Base-by-base conservation (phyloP, 106 monocot species). In the Alisma plantagoaquatica region DNA sequence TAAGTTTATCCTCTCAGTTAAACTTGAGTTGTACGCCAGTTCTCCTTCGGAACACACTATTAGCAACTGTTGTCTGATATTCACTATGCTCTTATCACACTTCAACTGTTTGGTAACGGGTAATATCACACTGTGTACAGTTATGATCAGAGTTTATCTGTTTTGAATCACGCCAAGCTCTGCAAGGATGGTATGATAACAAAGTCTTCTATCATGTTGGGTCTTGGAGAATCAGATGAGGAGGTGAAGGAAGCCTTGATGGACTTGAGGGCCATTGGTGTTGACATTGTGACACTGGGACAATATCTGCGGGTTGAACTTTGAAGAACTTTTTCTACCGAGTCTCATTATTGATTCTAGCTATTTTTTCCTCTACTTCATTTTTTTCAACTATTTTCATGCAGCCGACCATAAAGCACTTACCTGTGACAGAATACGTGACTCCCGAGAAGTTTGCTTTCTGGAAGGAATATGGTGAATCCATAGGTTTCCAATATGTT, bases 391-490 rank as follows among this genome's bases (percentile, higher is more conserved):
- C 42, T 57, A 5, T 43, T 61, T 21, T 60, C 31, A 56, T 72
- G 50, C 71, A 87, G 86, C 81, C 81, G 18, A 87, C 86, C 29
- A 74, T 74, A 23, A 52, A 74, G 27, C 86, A 87, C 62, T 59
- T 87, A 10, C 81, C 86, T 2, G 81, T 87, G 14, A 81, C 77
- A 51, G 81, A 87, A 46, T 81, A 77, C 63, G 86, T 87, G 10
- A 80, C 76, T 28, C 86, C 86, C 50, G 75, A 87, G 63, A 87
- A 81, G 68, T 87, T 87, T 69, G 71, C 65, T 29, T 77, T 65
- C 58, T 87, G 86, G 86, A 87, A 77, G 54, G 67, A 73, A n/a
- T 87, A 77, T 69, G 81, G 86, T 33, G 81, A 87, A 68, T 81
- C 86, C 3, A 51, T 75, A 46, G 86, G 86, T 66, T 87, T 87